Evolutionary conservation across 2,329 filamentous ascomycete genomes (phyloP).

Genomic region (Pseudophaeomoniella oleicola): DNA sequence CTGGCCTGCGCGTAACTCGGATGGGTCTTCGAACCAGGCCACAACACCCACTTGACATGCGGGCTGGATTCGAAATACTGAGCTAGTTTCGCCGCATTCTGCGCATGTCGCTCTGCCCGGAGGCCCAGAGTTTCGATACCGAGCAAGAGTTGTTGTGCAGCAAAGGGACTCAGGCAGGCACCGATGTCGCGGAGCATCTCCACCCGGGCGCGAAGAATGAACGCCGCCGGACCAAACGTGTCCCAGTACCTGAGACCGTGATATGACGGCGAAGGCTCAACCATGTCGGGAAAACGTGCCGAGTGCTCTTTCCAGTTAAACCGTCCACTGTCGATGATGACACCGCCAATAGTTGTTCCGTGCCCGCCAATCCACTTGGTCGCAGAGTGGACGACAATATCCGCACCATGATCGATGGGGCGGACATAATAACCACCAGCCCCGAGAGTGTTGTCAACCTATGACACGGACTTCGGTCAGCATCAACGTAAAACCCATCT

Average conservation of each 20-base stretch:
- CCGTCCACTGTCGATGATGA: constrained; percentile 70
- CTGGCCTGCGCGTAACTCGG: constrained; percentile 65
- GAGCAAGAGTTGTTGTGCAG: constrained; percentile 77
- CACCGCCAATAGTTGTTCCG: constrained; percentile 70
- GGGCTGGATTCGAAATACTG: constrained; percentile 69
- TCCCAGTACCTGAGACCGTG: constrained; percentile 92
- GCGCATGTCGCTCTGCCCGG: constrained; percentile 71
- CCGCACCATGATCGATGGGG: constrained; percentile 73
- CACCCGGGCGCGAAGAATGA: constrained; percentile 72
- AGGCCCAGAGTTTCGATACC: constrained; percentile 83
- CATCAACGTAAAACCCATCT: no score
- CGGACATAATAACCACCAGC: constrained; percentile 73
- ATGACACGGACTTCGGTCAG: no score
- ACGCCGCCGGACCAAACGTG: constrained; percentile 70
- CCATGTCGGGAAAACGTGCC: constrained; percentile 80
- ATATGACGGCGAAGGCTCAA: constrained; percentile 76
- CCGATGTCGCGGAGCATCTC: constrained; percentile 85
- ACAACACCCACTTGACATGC: constrained; percentile 85
- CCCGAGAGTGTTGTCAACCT: constrained; percentile 86
- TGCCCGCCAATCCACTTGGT: constrained; percentile 92
- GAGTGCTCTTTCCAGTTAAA: constrained; percentile 77
- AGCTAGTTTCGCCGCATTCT: constrained; percentile 68
- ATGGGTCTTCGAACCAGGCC: constrained; percentile 76
- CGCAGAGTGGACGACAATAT: constrained; percentile 79
- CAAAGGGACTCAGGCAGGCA: constrained; percentile 72